Evolutionary conservation across 805 yeast genomes (phyloP).

Genomic region (Priceomyces medius): DNA sequence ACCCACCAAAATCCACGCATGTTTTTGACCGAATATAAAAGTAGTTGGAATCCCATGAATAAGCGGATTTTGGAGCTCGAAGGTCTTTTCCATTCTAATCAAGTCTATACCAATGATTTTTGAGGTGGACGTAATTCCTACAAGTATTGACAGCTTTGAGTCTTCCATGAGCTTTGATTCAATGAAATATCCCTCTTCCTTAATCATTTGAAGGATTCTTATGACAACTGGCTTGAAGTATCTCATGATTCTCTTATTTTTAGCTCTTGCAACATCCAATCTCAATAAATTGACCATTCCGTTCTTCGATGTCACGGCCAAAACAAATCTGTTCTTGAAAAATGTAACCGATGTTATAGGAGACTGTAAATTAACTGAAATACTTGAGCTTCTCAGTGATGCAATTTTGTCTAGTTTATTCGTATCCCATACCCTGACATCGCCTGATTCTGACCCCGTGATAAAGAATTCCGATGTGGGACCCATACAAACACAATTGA

Average conservation of each 20-base stretch:
- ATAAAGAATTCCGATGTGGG: conserved; percentile 66
- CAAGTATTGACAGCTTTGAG: conserved; percentile 42
- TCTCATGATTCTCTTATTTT: conserved; percentile 29
- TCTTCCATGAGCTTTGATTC: conserved; percentile 42
- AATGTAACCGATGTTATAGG: conserved; percentile 51
- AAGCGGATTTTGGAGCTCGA: conserved; percentile 51
- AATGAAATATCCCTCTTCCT: conserved; percentile 43
- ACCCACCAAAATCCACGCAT: conserved; percentile 70
- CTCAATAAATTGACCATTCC: conserved; percentile 43
- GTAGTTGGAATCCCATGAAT: conserved; percentile 66
- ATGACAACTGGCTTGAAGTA: conserved; percentile 30
- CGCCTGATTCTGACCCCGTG: conserved; percentile 77
- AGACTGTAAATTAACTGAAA: conserved; percentile 48
- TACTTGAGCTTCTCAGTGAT: conserved; percentile 44
- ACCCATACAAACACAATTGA: conserved; percentile 58
- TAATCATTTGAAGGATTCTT: conserved; percentile 38
- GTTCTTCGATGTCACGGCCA: conserved; percentile 54
- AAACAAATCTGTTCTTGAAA: conserved; percentile 53
- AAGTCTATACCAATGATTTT: conserved; percentile 57
- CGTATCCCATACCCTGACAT: conserved; percentile 76
- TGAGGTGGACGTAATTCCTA: conserved; percentile 53
- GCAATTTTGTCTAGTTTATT: conserved; percentile 61
- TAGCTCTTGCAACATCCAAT: conserved; percentile 34
- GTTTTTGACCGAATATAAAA: conserved; percentile 53
- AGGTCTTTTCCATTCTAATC: conserved; percentile 47